Conservation (phyloP, 192 early-diverging fungal genomes). For the Gamsiella multidivaricata region DNA sequence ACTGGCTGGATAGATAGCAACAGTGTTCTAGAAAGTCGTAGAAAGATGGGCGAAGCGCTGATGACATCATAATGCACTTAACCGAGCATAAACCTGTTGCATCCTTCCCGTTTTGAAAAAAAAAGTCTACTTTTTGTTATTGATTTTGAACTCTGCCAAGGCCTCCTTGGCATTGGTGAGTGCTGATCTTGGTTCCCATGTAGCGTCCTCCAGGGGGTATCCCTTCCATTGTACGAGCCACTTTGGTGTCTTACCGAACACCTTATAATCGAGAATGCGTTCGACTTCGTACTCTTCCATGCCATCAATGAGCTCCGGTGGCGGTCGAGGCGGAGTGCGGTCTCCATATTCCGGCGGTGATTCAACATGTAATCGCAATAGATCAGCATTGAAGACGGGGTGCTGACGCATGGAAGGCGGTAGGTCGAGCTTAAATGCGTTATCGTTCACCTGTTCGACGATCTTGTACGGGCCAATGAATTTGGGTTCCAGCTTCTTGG, state of each 20-base stretch:
- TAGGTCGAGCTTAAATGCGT: slow-evolving; percentile 5
- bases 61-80: too few relatives aligned
- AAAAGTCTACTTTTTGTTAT: not conserved
- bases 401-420: not conserved
- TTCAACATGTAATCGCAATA: not conserved
- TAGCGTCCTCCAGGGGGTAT: not conserved
- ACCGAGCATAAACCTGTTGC: too few relatives aligned
- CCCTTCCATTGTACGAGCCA: too few relatives aligned
- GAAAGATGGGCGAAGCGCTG: too few relatives aligned
- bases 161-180: too few relatives aligned
- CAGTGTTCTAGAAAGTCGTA: too few relatives aligned
- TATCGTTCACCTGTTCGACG: not conserved
- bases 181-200: not conserved
- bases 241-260: not conserved
- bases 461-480: too few relatives aligned
- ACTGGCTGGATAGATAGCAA: too few relatives aligned
- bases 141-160: not conserved
- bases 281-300: slow-evolving; percentile 3
- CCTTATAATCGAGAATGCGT: not conserved
- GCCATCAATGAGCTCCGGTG: slow-evolving; percentile 1
- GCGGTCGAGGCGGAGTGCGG: not conserved
- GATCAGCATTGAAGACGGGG: slow-evolving; percentile 3
- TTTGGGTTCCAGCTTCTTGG: too few relatives aligned
- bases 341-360: not conserved
- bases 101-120: slow-evolving; percentile 5